phyloP scores from a whole-genome alignment of 371 early-diverging fungal genomes.

The Catenaria anguillulae region DNA sequence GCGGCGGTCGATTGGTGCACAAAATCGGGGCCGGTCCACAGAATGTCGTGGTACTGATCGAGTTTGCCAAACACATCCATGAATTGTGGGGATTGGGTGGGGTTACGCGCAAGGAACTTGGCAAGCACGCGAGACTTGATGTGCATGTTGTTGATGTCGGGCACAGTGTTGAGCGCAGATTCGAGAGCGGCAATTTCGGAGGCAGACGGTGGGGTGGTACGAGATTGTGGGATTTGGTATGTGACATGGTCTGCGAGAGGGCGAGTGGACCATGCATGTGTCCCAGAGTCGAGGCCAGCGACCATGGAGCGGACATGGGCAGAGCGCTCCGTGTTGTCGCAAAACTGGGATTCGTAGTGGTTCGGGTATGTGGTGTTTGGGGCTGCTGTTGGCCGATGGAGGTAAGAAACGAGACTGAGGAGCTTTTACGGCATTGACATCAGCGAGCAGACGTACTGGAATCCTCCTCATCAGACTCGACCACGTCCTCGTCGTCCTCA shows the following conservation, averaged over 20 bases:
- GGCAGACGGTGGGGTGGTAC: not conserved
- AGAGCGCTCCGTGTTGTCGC: not conserved
- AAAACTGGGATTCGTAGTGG: not conserved
- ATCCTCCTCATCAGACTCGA: not conserved
- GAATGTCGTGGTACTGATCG: conserved; percentile 49
- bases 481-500: not conserved
- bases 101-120: not conserved
- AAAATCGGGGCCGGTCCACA: conserved; percentile 42
- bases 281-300: not conserved
- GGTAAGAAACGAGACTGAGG: no score
- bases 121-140: not conserved
- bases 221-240: not conserved
- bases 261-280: not conserved
- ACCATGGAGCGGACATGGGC: not conserved
- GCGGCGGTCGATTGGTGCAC: conserved; percentile 35
- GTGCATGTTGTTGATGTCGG: not conserved
- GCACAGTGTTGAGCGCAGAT: not conserved
- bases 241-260: not conserved
- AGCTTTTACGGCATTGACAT: no score
- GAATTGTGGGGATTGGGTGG: not conserved
- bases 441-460: no score
- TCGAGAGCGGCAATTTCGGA: no score
- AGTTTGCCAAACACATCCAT: not conserved
- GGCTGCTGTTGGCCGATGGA: no score
- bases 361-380: not conserved